Evolutionary conservation across 768 basidiomycete genomes (phyloP).

Genomic region (Naematelia aurantialba): DNA sequence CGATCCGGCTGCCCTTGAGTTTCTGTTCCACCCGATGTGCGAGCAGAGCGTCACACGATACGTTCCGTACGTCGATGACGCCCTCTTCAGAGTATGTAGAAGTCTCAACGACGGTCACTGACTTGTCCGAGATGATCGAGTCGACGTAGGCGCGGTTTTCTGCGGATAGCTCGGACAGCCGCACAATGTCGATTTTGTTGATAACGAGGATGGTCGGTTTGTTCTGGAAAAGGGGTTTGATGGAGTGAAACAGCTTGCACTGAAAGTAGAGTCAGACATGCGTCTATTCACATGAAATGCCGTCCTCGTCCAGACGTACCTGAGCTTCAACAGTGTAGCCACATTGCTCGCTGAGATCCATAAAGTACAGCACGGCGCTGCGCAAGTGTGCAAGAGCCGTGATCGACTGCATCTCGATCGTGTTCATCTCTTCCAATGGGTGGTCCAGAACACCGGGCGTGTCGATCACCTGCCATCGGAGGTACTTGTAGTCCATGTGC

Average conservation of each 20-base stretch:
- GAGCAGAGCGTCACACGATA: constrained; percentile 89
- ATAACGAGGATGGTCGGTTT: constrained; percentile 92
- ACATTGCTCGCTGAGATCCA: constrained; percentile 98
- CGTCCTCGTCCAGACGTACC: constrained; percentile 59
- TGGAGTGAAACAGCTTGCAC: constrained; percentile 99
- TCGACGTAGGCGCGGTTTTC: constrained; percentile 77
- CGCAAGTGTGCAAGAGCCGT: constrained; percentile 95
- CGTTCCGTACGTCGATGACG: constrained; percentile 93
- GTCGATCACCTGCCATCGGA: constrained; percentile 99
- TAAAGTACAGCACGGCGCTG: constrained; percentile 91
- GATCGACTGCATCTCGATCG: constrained; percentile 98
- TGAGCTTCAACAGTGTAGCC: constrained; percentile 96
- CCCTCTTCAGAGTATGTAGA: constrained; percentile 97
- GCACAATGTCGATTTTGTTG: constrained; percentile 94
- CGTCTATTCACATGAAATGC: constrained; percentile 12
- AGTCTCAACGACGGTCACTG: constrained; percentile 69
- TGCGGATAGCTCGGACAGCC: constrained; percentile 74
- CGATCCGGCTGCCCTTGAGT: constrained; percentile 88
- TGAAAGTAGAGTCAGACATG: constrained; percentile 50
- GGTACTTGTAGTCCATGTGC: constrained; percentile 97
- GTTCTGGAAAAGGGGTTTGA: constrained; percentile 91
- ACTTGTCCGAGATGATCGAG: constrained; percentile 69
- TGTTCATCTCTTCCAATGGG: constrained; percentile 99
- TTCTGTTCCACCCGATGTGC: constrained; percentile 92
- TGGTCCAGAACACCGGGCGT: constrained; percentile 98